Percentiles rank a stretch among this genome's conserved stretches.
These are phyloP conservation scores for Nakazawaea molendinolei DNA, from an alignment of 805 yeast species.

Conservation along the genomic window DNA sequence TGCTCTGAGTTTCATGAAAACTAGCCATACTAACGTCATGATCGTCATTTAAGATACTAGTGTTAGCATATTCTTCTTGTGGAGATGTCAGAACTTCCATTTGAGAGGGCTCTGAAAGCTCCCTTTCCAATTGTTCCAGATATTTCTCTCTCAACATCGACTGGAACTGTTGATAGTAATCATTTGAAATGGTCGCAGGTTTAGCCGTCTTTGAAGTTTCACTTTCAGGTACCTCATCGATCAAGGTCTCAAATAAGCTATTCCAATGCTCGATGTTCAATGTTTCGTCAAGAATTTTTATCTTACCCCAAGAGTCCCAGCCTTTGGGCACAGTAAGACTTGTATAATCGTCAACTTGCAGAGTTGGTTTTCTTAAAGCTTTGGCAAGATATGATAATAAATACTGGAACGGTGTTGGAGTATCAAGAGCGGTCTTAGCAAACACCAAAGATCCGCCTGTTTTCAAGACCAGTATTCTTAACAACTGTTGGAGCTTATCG, in stretches of 20 bases:
- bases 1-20: conserved; percentile 23
- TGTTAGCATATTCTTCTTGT: conserved; percentile 2
- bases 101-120: background rate
- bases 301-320: conserved; percentile 47
- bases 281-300: conserved; percentile 29
- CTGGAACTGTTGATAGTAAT: conserved; percentile 12
- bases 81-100: background rate
- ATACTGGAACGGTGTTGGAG: background rate
- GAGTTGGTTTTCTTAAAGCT: background rate
- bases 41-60: conserved; percentile 10
- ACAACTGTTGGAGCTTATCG: conserved; percentile 7
- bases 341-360: conserved; percentile 15
- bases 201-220: conserved; percentile 14
- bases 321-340: conserved; percentile 35
- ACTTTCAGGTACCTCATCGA: no score
- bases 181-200: background rate
- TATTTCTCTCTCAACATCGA: conserved; percentile 10
- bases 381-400: background rate
- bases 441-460: conserved; percentile 3
- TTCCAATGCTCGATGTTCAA: conserved; percentile 24
- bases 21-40: conserved; percentile 12
- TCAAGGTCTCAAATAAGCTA: no score
- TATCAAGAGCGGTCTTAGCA: no score
- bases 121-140: conserved; percentile 12
- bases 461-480: conserved; percentile 7